Evolutionary conservation across 345 rosid genomes (phyloP).

Genomic region (Euphorbia tirucalli): DNA sequence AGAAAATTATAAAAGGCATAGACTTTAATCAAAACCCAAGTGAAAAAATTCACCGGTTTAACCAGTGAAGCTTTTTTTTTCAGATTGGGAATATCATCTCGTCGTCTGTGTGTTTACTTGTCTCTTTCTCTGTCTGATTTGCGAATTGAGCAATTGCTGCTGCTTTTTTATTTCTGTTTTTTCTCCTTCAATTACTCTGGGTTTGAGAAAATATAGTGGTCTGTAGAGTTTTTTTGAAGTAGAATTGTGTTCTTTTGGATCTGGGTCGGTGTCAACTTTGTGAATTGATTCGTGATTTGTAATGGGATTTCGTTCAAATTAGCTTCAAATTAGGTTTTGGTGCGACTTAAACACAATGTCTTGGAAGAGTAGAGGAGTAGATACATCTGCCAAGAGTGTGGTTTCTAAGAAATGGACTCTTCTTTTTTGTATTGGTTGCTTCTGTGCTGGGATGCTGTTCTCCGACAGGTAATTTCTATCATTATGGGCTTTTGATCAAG

Average conservation of each 20-base stretch:
- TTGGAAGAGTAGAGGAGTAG: conserved; percentile 63
- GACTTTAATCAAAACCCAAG: conserved; percentile 7
- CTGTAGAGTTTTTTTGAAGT: conserved; percentile 6
- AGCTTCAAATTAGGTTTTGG: conserved; percentile 26
- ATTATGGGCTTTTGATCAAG: conserved; percentile 4
- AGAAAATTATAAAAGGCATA: not conserved
- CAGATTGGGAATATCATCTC: not conserved
- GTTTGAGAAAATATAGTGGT: not conserved
- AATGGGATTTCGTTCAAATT: conserved; percentile 30
- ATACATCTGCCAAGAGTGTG: conserved; percentile 41
- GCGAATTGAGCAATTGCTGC: not conserved
- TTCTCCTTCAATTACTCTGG: not conserved
- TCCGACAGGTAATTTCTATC: conserved; percentile 52
- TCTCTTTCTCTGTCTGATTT: not conserved
- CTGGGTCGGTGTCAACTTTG: conserved; percentile 40
- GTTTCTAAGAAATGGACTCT: conserved; percentile 82
- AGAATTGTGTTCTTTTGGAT: conserved; percentile 28
- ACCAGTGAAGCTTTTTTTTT: not conserved
- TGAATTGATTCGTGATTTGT: conserved; percentile 28
- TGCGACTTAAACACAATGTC: conserved; percentile 25
- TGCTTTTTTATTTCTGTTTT: not conserved
- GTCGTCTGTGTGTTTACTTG: not conserved
- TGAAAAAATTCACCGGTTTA: not conserved
- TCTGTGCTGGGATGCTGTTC: conserved; percentile 89
- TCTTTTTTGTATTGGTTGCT: conserved; percentile 81